Percentiles rank a stretch among this genome's conserved stretches.
Conservation (phyloP, 805 yeast species). For the Pichia exigua region DNA sequence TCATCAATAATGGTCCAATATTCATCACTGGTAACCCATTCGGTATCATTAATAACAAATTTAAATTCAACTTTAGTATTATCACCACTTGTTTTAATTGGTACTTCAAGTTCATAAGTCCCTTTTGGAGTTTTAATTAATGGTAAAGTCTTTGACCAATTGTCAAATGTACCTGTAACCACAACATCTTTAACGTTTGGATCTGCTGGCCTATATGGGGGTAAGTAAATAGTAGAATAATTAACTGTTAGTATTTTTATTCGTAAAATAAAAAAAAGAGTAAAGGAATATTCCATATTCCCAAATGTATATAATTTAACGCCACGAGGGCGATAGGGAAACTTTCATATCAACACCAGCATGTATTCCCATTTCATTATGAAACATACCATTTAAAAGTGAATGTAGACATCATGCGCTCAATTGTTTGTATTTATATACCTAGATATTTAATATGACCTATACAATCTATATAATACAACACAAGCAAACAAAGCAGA, state of each 20-base stretch:
- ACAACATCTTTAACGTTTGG: constrained; percentile 29
- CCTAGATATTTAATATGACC: neutral
- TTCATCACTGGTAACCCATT: constrained; percentile 39
- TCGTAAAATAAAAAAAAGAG: neutral
- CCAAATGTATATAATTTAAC: too few species aligned
- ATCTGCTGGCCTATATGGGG: constrained; percentile 26
- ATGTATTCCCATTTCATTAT: neutral
- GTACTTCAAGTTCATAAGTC: constrained; percentile 25
- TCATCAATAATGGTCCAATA: constrained; percentile 40
- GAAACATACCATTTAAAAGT: constrained; percentile 6
- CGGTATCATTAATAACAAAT: constrained; percentile 49
- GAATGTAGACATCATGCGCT: constrained; percentile 1
- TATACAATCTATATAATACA: too few species aligned
- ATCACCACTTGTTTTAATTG: constrained; percentile 18
- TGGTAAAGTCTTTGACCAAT: constrained; percentile 45
- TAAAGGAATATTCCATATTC: too few species aligned
- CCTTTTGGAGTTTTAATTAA: constrained; percentile 38
- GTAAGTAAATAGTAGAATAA: too few species aligned
- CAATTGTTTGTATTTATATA: neutral
- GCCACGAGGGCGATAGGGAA: neutral
- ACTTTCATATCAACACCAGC: neutral
- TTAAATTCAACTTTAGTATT: constrained; percentile 34
- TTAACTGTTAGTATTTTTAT: neutral
- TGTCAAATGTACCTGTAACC: constrained; percentile 54
- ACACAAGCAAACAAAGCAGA: neutral